Evolutionary conservation across 2,329 filamentous ascomycete species (phyloP).

Genomic region (Fusarium pseudograminearum): DNA sequence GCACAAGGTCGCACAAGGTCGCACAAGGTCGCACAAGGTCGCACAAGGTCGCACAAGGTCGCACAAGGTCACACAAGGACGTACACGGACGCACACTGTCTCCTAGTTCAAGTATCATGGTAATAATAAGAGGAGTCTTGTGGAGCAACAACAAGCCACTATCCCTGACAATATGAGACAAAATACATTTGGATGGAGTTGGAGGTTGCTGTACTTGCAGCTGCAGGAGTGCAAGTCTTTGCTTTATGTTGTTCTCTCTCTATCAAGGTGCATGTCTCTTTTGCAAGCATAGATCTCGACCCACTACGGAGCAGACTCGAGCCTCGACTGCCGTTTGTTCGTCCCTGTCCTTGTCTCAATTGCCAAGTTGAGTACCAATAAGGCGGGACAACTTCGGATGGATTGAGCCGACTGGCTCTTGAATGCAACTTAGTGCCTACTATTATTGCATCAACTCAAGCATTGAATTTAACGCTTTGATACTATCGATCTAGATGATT

Average conservation of each 20-base stretch:
- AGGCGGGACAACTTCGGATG: constrained; percentile 14
- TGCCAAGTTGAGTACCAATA: not conserved
- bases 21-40: too few species aligned
- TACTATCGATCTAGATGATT: not conserved
- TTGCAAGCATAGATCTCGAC: constrained; percentile 7
- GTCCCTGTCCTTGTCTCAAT: not conserved
- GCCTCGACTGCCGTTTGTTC: constrained; percentile 11
- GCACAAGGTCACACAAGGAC: too few species aligned
- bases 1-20: too few species aligned
- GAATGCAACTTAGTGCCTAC: not conserved
- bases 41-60: not conserved
- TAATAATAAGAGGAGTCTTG: not conserved
- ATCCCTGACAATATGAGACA: not conserved
- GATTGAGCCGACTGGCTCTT: not conserved
- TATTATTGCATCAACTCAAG: not conserved
- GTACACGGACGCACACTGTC: not conserved
- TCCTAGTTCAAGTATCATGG: not conserved
- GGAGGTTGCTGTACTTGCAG: not conserved
- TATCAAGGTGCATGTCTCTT: not conserved
- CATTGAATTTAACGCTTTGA: not conserved
- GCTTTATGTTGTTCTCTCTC: not conserved
- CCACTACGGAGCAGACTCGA: not conserved
- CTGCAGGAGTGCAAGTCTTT: not conserved
- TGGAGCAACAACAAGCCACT: not conserved
- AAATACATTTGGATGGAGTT: not conserved